Evolutionary conservation across 768 basidiomycete genomes (phyloP).

Genomic region (Amyloporia xantha): DNA sequence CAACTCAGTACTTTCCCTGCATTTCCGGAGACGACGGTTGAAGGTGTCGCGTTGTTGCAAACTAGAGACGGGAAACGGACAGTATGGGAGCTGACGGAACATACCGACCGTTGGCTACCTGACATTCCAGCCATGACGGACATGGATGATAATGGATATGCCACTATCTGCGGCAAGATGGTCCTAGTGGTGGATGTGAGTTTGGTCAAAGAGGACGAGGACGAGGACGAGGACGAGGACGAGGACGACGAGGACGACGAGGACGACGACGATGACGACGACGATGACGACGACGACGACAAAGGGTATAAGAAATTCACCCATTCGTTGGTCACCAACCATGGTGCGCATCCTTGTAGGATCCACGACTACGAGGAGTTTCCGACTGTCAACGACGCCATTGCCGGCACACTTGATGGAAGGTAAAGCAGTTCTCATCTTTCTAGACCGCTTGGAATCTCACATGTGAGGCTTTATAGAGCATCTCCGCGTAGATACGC

Average conservation of each 20-base stretch:
- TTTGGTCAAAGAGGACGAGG: neutral
- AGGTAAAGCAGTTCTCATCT: too few species aligned
- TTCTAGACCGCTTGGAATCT: too few species aligned
- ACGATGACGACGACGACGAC: neutral
- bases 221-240: neutral
- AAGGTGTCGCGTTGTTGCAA: neutral
- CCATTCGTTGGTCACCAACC: neutral
- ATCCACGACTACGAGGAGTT: too few species aligned
- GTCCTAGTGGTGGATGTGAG: neutral
- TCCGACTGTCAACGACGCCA: too few species aligned
- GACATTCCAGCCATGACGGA: neutral
- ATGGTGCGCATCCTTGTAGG: too few species aligned
- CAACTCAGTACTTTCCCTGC: conserved; percentile 2
- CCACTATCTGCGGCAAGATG: neutral
- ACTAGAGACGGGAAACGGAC: neutral
- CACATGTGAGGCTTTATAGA: too few species aligned
- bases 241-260: neutral
- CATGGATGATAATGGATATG: conserved; percentile 3
- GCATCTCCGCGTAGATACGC: too few species aligned
- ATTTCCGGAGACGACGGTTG: conserved; percentile 1
- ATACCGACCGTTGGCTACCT: neutral
- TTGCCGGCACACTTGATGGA: too few species aligned
- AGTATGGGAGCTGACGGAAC: neutral
- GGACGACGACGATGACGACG: neutral
- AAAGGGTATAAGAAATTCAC: neutral